Evolutionary conservation across 2,329 filamentous ascomycete genomes (phyloP), one percentile per base, ranked within the genome.

Genomic region (Phialemoniopsis sp.): DNA sequence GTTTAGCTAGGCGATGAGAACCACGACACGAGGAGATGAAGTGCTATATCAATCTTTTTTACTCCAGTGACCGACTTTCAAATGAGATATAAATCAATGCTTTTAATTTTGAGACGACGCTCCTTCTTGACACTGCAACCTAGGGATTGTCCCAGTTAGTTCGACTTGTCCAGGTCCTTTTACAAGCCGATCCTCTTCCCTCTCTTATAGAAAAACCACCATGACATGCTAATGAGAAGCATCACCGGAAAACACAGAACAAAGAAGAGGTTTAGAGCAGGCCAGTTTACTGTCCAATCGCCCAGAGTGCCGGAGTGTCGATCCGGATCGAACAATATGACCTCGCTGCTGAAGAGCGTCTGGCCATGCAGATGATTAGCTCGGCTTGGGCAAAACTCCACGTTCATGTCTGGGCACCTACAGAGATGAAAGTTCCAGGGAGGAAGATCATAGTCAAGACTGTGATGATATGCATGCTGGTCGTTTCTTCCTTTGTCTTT

Each of bases 401-500:
- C 21, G 10, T 6, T 6, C 6, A 26, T 6, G 21, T 6, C 6
- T 26, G 6, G 21, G 10, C 19, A 38, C 46, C 42, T 51, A 53
- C 49, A 28, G 47, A 45, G 18, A 53, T 34, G 32, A 53, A 53
- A 4, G 50, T 53, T 9, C 47, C 49, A 8, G 50, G 49, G 3
- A 51, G 41, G 37, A 53, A 53, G 4, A 53, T 44, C 15, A 51
- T 44, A 10, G 50, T 49, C 28, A 50, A 44, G 36, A 51, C 34
- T 8, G 50, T 51, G 29, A 53, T 45, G 10, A 50, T 43, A 33
- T 51, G 49, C 44, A 53, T 51, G 10, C 47, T 50, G 9, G 49
- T 32, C 5, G 49, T 51, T 33, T 53, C 46, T 41, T 73, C 68
- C 26, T 70, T 67, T 32, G 63, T 67, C 32, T 72, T 69, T 21